A percentile compares a stretch with the other conserved stretches of the same genome.
These are phyloP conservation scores for Corymbia calophylla DNA, from an alignment of 441 rosid genomes.

Conservation along the genomic window DNA sequence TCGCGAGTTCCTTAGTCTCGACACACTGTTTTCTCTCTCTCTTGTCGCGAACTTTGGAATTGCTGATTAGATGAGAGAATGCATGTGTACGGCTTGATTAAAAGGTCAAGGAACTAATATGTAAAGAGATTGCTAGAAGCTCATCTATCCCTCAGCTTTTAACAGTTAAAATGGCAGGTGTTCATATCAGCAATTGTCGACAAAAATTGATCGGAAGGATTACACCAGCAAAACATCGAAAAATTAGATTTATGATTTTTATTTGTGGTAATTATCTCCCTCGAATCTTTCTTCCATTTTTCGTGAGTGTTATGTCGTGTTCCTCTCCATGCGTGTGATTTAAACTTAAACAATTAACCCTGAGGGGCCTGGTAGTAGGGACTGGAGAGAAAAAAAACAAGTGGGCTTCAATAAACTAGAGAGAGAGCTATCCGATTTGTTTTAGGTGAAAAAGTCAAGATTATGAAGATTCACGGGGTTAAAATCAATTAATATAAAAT, in stretches of 20 bases:
- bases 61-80: not conserved
- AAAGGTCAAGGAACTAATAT: not conserved
- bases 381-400: not conserved
- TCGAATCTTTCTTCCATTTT: not conserved
- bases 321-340: not conserved
- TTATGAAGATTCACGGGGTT: not conserved
- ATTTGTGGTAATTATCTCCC: not conserved
- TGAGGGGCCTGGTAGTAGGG: not conserved
- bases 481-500: not conserved
- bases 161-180: fast-evolving
- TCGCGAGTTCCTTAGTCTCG: not conserved
- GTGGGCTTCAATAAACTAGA: not conserved
- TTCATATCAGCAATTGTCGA: fast-evolving
- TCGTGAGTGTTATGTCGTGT: not conserved
- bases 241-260: too few relatives aligned
- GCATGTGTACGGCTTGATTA: not conserved
- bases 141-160: not conserved
- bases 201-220: not conserved
- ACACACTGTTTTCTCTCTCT: not conserved
- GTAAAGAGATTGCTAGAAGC: not conserved
- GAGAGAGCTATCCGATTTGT: not conserved
- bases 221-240: not conserved
- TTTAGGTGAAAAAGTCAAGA: not conserved
- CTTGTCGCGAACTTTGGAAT: not conserved
- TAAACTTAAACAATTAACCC: not conserved